Base-by-base conservation (phyloP, 2,329 filamentous ascomycete species). In the Fusarium scirpi region DNA sequence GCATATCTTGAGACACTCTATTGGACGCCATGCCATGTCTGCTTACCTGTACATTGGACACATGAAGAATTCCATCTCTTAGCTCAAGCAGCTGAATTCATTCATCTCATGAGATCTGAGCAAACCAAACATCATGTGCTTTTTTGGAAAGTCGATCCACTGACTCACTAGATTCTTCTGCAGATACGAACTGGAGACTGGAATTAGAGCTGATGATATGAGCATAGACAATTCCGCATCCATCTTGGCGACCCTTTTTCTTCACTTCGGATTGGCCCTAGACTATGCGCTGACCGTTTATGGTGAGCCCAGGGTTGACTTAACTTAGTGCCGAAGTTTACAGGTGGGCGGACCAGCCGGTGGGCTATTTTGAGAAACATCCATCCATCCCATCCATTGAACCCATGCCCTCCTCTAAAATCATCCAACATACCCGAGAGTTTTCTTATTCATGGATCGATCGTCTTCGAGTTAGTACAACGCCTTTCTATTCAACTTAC, bases 301-400 rank as follows among this genome's bases (percentile, higher is more conserved):
- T 58, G 45, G 63, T 46, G 11, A 52, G 44, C 18, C 57, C 41
- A 48, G 34, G 57, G 57, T 32, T 43, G 48, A 40, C 62, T 46
- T 34, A 45, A 43, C 27, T 57, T 67, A 68, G 65, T 68, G 58
- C 45, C 38, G 54, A 65, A 63, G 44, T 49, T 51, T 59, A 48
- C 45, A 49, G 58, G 58, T 64, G 51, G 45, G 54, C 27, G 32
- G 47, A 45, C 46, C 41, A 40, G 30, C 40, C 18, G 44, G 25
- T 34, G 44, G 51, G 38, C 68, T 71, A 71, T 71, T 71, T 71
- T 71, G 40, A 69, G 68, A 54, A 69, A 55, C 51, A 49, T 24
- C 47, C 27, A 56, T 22, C 15, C 56, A 30, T 44, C 44, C 32
- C 25, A 47, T 29, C 32, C 43, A 29, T 49, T 65, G 46, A 32